phyloP scores from a whole-genome alignment of 2,329 filamentous ascomycete species.

The Cercospora nicotianae region DNA sequence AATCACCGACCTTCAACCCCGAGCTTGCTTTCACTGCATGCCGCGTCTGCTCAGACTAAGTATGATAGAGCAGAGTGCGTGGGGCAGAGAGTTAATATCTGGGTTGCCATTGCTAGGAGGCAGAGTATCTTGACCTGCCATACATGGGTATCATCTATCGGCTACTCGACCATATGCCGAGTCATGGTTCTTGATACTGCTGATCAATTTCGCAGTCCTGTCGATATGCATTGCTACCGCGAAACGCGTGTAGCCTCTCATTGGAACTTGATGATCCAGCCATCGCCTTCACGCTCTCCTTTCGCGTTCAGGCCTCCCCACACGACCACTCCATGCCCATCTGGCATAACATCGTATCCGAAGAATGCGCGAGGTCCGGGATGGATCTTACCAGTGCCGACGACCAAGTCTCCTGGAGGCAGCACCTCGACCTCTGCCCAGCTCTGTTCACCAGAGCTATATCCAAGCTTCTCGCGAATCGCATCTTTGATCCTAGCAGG shows the following conservation, averaged over 20 bases:
- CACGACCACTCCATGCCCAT: constrained; percentile 42
- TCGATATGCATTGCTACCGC: neutral
- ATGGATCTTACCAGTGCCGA: constrained; percentile 45
- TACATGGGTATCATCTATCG: neutral
- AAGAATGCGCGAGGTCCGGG: constrained; percentile 47
- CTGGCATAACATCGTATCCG: constrained; percentile 42
- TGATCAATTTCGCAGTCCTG: neutral
- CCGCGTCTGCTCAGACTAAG: neutral
- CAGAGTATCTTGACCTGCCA: neutral
- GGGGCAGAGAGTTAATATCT: neutral
- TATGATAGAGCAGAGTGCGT: neutral
- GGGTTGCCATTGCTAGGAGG: neutral
- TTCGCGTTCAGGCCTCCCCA: constrained; percentile 49
- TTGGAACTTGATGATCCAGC: constrained; percentile 43
- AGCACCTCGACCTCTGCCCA: constrained; percentile 48
- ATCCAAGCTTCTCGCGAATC: constrained; percentile 44
- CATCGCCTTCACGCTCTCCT: constrained; percentile 47
- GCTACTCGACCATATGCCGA: neutral
- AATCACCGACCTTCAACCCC: neutral
- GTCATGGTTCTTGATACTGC: neutral
- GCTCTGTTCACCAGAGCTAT: constrained; percentile 42
- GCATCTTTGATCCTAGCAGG: constrained; percentile 49
- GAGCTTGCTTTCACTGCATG: neutral
- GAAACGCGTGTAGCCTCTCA: constrained; percentile 3
- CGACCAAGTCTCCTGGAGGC: constrained; percentile 37